Evolutionary conservation across 257 asterid species (phyloP), one percentile per base, ranked within the genome.

Genomic region (Marsdenia floribunda): DNA sequence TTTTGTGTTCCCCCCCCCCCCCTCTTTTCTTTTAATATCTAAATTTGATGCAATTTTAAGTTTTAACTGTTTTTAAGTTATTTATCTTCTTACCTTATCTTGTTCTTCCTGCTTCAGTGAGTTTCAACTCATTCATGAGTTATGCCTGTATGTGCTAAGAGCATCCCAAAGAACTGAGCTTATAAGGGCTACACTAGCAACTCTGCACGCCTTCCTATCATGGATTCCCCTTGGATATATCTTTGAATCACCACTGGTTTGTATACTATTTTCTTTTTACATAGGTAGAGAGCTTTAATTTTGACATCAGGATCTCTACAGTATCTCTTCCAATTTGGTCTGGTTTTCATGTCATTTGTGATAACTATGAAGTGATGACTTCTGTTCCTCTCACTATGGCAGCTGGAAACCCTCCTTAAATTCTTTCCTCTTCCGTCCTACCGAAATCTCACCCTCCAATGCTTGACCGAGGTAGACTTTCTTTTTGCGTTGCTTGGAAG

Each of bases 151-250:
- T 76, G 96, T 92, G 59, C 83, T 95, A 76, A 85, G 98, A 18
- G 98, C 90, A 79, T 92, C 98, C 69, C 98, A 90, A 79, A 95
- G 98, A 83, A 86, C 96, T 10, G 99, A 94, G 85, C 99, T 94
- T 71, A 85, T 92, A 82, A 83, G 97, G 85, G 99, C 97, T 64
- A 95, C 99, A 16, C 81, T 95, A 78, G 96, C 92, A 61, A 95
- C 99, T 22, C 73, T 95, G 81, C 99, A 95, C 78, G 99, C 98
- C 64, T 95, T 95, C 76, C 96, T 95, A 75, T 92, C 98, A 26
- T 95, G 99, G 99, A 95, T 95, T 80, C 99, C 99, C 5, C 86
- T 95, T 73, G 99, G 99, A 82, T 95, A 95, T 80, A 95, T 95
- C 73, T 95, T 95, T 83, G 98, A 92, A 82, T 95, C 99, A 33